Evolutionary conservation across 2,329 filamentous ascomycete genomes (phyloP), one percentile per base, ranked within the genome.

Genomic region (Calonectria pauciramosa): DNA sequence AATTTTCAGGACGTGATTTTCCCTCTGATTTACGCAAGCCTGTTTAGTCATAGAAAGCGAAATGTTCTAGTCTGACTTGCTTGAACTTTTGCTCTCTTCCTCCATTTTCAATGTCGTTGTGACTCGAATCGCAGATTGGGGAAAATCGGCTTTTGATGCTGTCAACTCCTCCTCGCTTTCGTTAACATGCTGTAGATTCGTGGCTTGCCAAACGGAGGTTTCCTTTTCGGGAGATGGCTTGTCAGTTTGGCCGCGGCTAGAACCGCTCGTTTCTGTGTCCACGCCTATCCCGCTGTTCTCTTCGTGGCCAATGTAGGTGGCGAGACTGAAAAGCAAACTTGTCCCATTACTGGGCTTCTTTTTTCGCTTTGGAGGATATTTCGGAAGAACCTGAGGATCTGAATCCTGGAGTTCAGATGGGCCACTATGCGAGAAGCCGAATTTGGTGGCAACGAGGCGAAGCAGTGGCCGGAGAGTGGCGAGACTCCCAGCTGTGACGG

Each of bases 381-480:
- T 52, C 9, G 16, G 11, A 20, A 3, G 7, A 26, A 2, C 14
- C 14, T 8, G 7, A 13, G 7, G 14, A 9, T 18, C 16, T 18
- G 26, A 30, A 30, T 52, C 26, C n/a, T 16, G 13, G n/a, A 47
- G 13, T 23, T 23, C 44, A 8, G 44, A 49, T 7, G 4, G 10
- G 8, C 20, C 23, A 23, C n/a, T 49, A 20, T 76, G 76, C 52
- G 77, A 74, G 64, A 83, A 69, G 69, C 82, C 83, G 52, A 88
- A 73, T 68, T 79, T 83, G 64, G 79, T 81, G 68, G 79, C 81
- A 51, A 87, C 60, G 32, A 78, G 51, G 70, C 84, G 84, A 73
- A 86, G 70, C 1, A 90, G 82, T 0, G 88, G 89, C 0, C 87
- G 86, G 8, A 90, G 82, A 0, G 88, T 89, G 7, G 87, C 86